Evolutionary conservation across 2,329 filamentous ascomycete species (phyloP), one percentile per base, ranked within the genome.

Genomic region (Eutypa lata): DNA sequence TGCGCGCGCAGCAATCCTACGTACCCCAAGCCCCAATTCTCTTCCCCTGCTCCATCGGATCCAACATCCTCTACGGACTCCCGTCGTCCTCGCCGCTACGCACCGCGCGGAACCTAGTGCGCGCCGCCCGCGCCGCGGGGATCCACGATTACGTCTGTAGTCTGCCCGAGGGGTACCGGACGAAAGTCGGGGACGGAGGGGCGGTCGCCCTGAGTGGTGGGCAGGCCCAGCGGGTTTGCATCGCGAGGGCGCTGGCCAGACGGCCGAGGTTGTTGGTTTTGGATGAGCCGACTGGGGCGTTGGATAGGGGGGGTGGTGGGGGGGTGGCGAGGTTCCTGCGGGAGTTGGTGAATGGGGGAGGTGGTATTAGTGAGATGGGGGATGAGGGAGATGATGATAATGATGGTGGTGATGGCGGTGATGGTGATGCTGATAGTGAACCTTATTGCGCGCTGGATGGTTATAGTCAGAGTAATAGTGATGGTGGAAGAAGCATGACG

Each of bases 31-130:
- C 77, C 2, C 87, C 91, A 0, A 83, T 86, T 42, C 77, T 97
- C 2, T 96, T 97, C 68, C 89, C 91, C 0, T 80, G 81, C 19
- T 86, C 86, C 0, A 83, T 97, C 37, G 80, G 82, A 0, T 85
- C 87, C 7, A 97, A 97, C 64, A 96, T 97, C 52, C 74, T 76
- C 3, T 97, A 97, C 65, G 91, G 91, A 0, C 73, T 95, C 0
- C 73, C 79, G 0, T 72, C 78, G 2, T 66, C 71, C 3, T 86
- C 82, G 0, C 73, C 78, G 0, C 71, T 82, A 18, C 76, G 76
- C n/a, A 72, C 70, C 0, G 56, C 65, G 0, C 51, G 65, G 1
- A 76, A 77, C 58, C 70, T 88, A 16, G 70, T 74, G 21, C 63
- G 63, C 1, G 83, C 82, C 0, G 84, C 86, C 0, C 73, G 73